These are phyloP conservation scores for Venturiaceae sp. DNA, from an alignment of 2,329 filamentous ascomycete species.

Conservation along the genomic window DNA sequence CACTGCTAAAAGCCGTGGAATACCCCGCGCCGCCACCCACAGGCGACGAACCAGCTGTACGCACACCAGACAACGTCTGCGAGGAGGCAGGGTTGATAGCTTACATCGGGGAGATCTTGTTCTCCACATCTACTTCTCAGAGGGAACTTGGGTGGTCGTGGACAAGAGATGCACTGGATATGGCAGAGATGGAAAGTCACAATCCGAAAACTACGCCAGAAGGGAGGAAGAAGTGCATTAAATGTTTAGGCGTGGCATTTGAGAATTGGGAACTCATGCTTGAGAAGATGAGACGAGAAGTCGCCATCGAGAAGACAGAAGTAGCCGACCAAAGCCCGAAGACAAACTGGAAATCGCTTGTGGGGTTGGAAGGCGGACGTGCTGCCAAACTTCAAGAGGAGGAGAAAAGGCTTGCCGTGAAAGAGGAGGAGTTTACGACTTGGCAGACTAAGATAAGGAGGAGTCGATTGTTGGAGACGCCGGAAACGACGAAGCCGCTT, in stretches of 20 bases:
- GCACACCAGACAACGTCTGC: conserved; percentile 55
- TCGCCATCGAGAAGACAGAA: neutral
- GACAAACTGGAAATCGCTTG: neutral
- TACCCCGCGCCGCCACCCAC: conserved; percentile 65
- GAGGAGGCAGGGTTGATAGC: conserved; percentile 79
- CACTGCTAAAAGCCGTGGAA: neutral
- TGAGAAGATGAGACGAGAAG: conserved; percentile 35
- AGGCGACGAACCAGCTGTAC: conserved; percentile 57
- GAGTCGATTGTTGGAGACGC: neutral
- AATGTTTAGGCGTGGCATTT: conserved; percentile 69
- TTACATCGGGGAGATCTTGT: conserved; percentile 91
- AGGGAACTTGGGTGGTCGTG: conserved; percentile 68
- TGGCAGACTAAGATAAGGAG: conserved; percentile 2
- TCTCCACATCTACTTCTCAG: conserved; percentile 46
- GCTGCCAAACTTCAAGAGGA: neutral
- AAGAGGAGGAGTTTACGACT: neutral
- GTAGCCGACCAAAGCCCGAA: neutral
- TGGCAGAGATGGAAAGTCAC: conserved; percentile 47
- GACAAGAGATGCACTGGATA: conserved; percentile 80
- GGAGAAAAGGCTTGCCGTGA: neutral
- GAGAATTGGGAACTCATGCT: conserved; percentile 82
- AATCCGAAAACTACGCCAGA: conserved; percentile 17
- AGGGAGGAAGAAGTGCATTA: conserved; percentile 54
- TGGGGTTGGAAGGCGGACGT: neutral
- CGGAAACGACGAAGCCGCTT: neutral